Base-by-base conservation (phyloP, 2,329 filamentous ascomycete species). In the Aspergillus sp. region DNA sequence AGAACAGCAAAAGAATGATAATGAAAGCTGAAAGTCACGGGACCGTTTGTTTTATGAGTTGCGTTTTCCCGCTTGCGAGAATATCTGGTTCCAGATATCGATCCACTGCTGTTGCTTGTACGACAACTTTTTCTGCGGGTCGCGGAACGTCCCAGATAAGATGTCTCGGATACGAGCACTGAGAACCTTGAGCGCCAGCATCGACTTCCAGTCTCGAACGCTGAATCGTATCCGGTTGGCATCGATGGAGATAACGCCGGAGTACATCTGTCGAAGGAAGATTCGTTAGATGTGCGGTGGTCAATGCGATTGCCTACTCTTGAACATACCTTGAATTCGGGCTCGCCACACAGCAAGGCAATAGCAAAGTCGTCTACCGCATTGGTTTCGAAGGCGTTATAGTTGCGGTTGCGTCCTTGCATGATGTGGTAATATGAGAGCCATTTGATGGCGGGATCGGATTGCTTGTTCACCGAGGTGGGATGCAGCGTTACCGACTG, bases 401-500 rank as follows among this genome's bases (percentile, higher is more conserved):
- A 91, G 68, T 73, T 81, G 80, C 84, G 84, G 84, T 88, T 91
- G 78, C 81, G 92, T 2, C 90, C 90, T 75, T 97, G 93, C 91
- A 98, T 96, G 64, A 98, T 96, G 73, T 96, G 90, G 78, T 98
- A 98, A 75, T 96, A 99, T 0, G 91, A 95, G 49, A 99, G 80
- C 87, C 91, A 98, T 70, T 87, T 89, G 45, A 92, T 79, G 46
- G 71, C 64, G 1, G 63, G 46, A n/a, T 77, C 74, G 6, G 72
- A 64, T 11, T 82, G 84, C 71, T 92, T 92, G 75, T 98, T 98
- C 65, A 99, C 91, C 1, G 92, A 96, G 0, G 89, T 90, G 0
- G 92, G 90, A 66, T 96, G 92, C 20, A 99, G 80, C 58, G 87
- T 92, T 67, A 99, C 92, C 49, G 86, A 85, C 75, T 98, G 94